Base-by-base conservation (phyloP, 495 filamentous ascomycete genomes). In the Bryoglossum gracile region DNA sequence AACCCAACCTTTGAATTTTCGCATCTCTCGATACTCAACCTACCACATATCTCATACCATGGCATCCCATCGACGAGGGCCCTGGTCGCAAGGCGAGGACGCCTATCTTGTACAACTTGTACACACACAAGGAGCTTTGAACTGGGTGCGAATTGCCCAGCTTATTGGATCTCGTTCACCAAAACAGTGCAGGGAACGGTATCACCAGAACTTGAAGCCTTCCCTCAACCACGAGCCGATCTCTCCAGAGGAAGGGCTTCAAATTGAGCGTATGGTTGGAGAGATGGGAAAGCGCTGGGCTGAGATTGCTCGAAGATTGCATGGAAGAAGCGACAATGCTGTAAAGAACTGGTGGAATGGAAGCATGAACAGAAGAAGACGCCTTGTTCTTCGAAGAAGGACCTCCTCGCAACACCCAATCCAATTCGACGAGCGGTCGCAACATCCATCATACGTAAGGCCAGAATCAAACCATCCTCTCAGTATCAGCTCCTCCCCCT, bases 271-370 rank as follows among this genome's bases (percentile, higher is more conserved):
- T 38, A 71, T 92, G 67, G 90, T 96, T 26, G 66, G 64, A 19
- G 81, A 89, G 52, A 84, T 86, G 72, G 92, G 92, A 39, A 94
- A 88, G 68, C 75, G 84, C 21, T 98, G 92, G 92, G 92, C 92
- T 2, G 88, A 96, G 56, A 97, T 98, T 56, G 90, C 92, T 21
- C 77, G 92, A 57, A 71, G 77, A 14, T 77, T 98, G 18, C 77
- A 83, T 14, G 91, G 90, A 52, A 81, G 92, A 56, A 95, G 89
- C 69, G 92, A 98, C 72, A 98, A 98, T 61, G 86, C 87, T 25
- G 89, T 98, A 42, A 98, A 98, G 78, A 98, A 98, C 68, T 97
- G 89, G 88, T 96, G 87, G 87, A 97, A 98, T 66, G 91, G 92
- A 26, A 86, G 86, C 61, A 83, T 87, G 81, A 95, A 96, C 68